Evolutionary conservation across 306 rosid genomes (phyloP), one percentile per base, ranked within the genome.

Genomic region (Medicago arabica): DNA sequence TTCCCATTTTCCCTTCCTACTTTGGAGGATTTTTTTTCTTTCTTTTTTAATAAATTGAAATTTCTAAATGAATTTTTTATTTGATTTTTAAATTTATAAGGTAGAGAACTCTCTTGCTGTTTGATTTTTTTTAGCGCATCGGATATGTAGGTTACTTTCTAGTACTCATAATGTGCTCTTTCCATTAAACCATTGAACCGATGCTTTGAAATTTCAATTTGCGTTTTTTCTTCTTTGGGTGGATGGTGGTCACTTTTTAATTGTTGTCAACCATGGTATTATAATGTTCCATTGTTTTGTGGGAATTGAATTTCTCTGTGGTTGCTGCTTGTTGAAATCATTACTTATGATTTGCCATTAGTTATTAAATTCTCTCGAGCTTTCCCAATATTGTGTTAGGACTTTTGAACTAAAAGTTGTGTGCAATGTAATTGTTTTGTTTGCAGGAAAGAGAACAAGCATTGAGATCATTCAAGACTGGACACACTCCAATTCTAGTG

Each of bases 401-500:
- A 8, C 49, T 36, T 47, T 46, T 40, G 47, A 64, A 39, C 51
- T 17, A 72, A 71, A 61, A 73, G 8, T 44, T 58, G 62, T 68
- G 31, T 46, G 36, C 25, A 50, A 31, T 3, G 64, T 57, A 12
- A 71, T 70, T 36, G 21, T 55, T 77, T 59, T 76, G 65, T 49
- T 55, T 82, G 86, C 87, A 91, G 97, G 97, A 91, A 75, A 89
- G 97, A 85, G 93, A 91, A 81, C 80, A 77, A 13, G 97, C 97
- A 67, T 71, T 91, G 72, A 89, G 90, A 65, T 91, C 91, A 2
- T 87, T 91, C 83, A 89, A 91, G 85, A 89, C 81, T 57, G 97
- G 97, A 64, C 74, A 84, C 49, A 87, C 97, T 9, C 97, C 97
- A 63, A 91, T 91, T 75, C 75, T 91, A 58, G 97, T 91, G 83